phyloP scores from a whole-genome alignment of 495 filamentous ascomycete species.

The Hypoxylon fragiforme region DNA sequence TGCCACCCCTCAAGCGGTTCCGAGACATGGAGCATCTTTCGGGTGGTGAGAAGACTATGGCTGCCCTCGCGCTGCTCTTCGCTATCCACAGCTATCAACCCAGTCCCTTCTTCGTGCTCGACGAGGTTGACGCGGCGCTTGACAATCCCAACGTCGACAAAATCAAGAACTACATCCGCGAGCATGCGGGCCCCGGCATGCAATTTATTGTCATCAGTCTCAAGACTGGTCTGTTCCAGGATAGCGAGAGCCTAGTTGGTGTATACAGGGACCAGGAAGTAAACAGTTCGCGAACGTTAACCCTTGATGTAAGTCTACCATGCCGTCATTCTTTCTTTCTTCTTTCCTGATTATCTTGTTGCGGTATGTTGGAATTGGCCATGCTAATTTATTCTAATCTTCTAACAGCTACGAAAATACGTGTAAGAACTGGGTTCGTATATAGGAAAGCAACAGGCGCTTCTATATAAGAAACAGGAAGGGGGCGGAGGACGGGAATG shows the following conservation, averaged over 20 bases:
- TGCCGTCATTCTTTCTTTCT: neutral
- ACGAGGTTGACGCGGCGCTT: slow-evolving; percentile 96
- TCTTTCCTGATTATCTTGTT: no score
- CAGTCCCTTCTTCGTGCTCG: slow-evolving; percentile 94
- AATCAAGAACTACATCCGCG: slow-evolving; percentile 91
- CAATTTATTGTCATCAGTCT: slow-evolving; percentile 98
- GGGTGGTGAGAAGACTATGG: slow-evolving; percentile 98
- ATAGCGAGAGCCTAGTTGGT: slow-evolving; percentile 72
- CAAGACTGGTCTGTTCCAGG: slow-evolving; percentile 92
- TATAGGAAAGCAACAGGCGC: neutral
- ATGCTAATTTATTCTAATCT: no score
- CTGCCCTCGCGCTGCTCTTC: slow-evolving; percentile 90
- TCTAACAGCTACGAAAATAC: slow-evolving; percentile 37
- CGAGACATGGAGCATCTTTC: slow-evolving; percentile 98
- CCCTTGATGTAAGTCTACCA: slow-evolving; percentile 79
- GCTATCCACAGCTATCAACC: slow-evolving; percentile 95
- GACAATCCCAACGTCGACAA: slow-evolving; percentile 96
- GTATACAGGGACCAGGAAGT: slow-evolving; percentile 93
- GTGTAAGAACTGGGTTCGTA: slow-evolving; percentile 19
- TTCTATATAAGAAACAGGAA: neutral
- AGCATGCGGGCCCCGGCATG: slow-evolving; percentile 94
- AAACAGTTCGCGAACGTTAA: slow-evolving; percentile 85
- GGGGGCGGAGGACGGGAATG: slow-evolving; percentile 2
- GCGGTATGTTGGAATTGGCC: neutral
- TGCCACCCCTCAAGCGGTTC: slow-evolving; percentile 98